A percentile compares a stretch with the other conserved stretches of the same genome.
These are phyloP conservation scores for Kokia cookei DNA, from an alignment of 441 rosid species.

Conservation along the genomic window DNA sequence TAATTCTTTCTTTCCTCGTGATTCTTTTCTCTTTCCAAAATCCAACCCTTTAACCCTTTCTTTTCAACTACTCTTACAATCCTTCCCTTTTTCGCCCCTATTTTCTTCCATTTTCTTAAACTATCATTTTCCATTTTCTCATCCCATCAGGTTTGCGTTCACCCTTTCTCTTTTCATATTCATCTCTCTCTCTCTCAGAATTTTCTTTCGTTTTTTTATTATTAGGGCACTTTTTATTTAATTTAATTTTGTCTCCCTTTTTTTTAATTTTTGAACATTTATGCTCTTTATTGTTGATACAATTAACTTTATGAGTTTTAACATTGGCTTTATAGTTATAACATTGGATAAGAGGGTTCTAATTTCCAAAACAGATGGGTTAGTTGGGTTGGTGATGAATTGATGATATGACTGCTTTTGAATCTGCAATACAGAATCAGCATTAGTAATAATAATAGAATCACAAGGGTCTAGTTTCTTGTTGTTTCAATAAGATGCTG, in stretches of 20 bases:
- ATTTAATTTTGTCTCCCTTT: background rate
- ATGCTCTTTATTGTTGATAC: background rate
- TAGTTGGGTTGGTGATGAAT: background rate
- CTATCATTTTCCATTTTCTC: background rate
- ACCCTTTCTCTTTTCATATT: background rate
- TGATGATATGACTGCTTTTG: background rate
- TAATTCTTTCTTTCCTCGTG: conserved; percentile 39
- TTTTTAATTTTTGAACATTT: background rate
- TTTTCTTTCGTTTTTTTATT: background rate
- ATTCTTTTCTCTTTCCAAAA: conserved; percentile 13
- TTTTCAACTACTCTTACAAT: conserved; percentile 1
- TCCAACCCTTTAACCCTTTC: background rate
- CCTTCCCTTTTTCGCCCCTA: background rate
- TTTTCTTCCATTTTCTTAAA: background rate
- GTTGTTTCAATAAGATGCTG: background rate
- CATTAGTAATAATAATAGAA: background rate
- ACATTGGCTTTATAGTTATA: background rate
- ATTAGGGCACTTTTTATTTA: background rate
- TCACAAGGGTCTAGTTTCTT: background rate
- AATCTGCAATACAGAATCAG: background rate
- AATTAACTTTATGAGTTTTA: background rate
- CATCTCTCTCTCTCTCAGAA: background rate
- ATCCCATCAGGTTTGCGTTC: background rate
- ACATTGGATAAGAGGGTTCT: background rate
- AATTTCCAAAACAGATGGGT: background rate